phyloP scores from a whole-genome alignment of 2,329 filamentous ascomycete species.

The Fusarium udum region DNA sequence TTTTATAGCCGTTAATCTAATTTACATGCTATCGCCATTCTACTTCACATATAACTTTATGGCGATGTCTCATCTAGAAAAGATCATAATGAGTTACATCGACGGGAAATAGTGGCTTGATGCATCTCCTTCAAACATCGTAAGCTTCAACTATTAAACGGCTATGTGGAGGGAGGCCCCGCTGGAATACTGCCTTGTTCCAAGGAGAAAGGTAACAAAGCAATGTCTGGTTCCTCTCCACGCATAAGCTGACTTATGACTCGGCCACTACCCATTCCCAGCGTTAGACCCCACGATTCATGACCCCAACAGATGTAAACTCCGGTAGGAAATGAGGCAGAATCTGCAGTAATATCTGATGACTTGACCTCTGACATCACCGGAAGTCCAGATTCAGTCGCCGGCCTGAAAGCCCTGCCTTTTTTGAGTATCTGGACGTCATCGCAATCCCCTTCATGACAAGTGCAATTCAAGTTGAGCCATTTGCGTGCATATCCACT shows the following conservation, averaged over 20 bases:
- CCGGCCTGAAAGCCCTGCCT: not conserved
- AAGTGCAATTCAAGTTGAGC: not conserved
- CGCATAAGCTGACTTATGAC: not conserved
- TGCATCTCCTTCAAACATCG: no score
- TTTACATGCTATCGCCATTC: no score
- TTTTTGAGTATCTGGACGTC: not conserved
- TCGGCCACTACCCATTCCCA: not conserved
- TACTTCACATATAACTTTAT: no score
- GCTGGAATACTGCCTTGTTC: no score
- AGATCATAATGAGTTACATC: no score
- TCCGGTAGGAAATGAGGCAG: fast-evolving
- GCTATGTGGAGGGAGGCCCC: no score
- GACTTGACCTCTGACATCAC: not conserved
- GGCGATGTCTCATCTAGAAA: no score
- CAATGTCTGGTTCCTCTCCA: fast-evolving
- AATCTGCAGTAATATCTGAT: fast-evolving
- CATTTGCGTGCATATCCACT: not conserved
- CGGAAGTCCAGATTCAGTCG: not conserved
- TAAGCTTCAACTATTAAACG: no score
- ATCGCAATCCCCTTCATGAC: fast-evolving
- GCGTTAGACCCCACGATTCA: not conserved
- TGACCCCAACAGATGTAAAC: not conserved
- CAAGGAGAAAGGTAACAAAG: fast-evolving
- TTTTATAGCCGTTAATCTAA: no score
- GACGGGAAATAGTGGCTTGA: no score